Base-by-base conservation (phyloP, 1,284 basidiomycete genomes). In the Mrakiaceae sp. region DNA sequence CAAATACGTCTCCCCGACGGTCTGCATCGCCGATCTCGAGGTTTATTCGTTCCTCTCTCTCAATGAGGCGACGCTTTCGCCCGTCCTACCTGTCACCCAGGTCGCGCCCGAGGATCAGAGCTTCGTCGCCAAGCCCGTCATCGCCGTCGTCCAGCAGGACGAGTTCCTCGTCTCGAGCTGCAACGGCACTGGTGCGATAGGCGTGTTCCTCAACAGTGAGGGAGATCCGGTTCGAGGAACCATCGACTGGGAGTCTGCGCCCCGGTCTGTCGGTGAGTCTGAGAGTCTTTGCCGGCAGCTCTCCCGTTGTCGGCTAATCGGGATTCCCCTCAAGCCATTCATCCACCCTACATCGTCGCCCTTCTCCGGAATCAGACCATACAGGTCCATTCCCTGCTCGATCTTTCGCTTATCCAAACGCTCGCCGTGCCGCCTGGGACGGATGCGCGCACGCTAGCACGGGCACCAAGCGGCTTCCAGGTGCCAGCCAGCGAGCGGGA, bases 151-250 rank as follows among this genome's bases (percentile, higher is more conserved):
- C 50, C 81, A 82, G 46, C 82, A 83, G 55, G 83, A 83, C 70
- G 91, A 95, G 74, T 95, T 92, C 60, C 69, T 81, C 48, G 72
- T 79, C 7, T 77, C 78, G 4, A 77, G 74, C 62, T 71, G 71
- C 42, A 70, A 69, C 10, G 76, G 70, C 62, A 89, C 84, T 0
- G 90, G 88, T 7, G 84, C 80, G 65, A 79, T 95, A 63, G 92
- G 92, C 0, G 77, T 95, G 1, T 95, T 96, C 72, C 80, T 95
- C 68, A 90, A 83, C 42, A 83, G 84, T 0, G 82, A 84, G 10
- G 91, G 90, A 1, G 90, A 94, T 73, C 90, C 92, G 10, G 87
- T 90, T 8, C 81, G 92, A 55, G 90, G 90, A 1, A 93, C 91
- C 2, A 77, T 95, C 47, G 83, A 91, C 72, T 95, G 90, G 89